Evolutionary conservation across 768 basidiomycete species (phyloP).

Genomic region (Neoboletus brunneissimus): DNA sequence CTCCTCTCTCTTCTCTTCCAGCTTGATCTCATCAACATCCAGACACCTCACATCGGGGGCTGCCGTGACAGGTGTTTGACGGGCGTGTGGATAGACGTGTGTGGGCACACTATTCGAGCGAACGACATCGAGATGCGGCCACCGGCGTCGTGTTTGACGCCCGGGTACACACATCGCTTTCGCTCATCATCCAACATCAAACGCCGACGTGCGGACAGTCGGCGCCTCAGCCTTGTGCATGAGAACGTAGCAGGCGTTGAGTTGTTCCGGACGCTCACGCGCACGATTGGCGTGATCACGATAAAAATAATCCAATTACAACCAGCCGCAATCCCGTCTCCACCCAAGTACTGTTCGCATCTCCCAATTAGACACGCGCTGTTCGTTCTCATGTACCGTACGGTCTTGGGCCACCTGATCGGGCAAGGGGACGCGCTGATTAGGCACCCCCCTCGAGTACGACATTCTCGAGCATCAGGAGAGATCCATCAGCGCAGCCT

Average conservation of each 20-base stretch:
- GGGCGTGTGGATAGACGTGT: not conserved
- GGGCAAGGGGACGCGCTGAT: not conserved
- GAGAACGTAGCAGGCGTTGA: not conserved
- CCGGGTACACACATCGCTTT: not conserved
- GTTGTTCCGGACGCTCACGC: not conserved
- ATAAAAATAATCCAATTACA: not conserved
- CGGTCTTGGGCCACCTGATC: too few species aligned
- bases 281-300: not conserved
- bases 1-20: not conserved
- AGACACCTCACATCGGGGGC: not conserved
- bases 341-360: not conserved
- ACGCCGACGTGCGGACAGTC: not conserved
- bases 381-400: not conserved
- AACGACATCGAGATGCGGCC: not conserved
- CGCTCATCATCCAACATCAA: not conserved
- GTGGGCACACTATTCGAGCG: not conserved
- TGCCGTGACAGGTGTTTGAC: not conserved
- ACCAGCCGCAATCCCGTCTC: not conserved
- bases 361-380: not conserved
- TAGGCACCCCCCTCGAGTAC: not conserved
- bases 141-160: not conserved
- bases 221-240: too few species aligned
- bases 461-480: not conserved
- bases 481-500: conserved; percentile 7
- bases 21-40: not conserved